Base-by-base conservation (phyloP, 2,329 filamentous ascomycete species). In the Neurospora sp. region DNA sequence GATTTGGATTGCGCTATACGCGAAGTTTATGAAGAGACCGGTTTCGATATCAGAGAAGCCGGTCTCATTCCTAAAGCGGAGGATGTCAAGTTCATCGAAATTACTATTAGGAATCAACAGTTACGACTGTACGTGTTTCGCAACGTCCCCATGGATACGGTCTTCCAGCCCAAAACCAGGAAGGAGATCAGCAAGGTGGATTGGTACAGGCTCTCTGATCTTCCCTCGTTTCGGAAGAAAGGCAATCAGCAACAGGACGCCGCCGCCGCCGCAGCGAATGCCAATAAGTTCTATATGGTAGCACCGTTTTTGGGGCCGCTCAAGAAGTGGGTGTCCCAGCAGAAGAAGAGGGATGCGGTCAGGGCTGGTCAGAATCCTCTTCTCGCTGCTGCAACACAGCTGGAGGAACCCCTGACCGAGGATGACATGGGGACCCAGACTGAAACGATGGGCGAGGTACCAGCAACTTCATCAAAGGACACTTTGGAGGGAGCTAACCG, bases 161-260 rank as follows among this genome's bases (percentile, higher is more conserved):
- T 89, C 71, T 99, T 99, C 77, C 91, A 95, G 79, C 92, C 96
- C 4, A 90, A 90, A 75, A 98, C 96, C 6, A 87, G 96, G 69
- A 98, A 98, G 80, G 96, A 99, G 80, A 99, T 99, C 77, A 97
- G 95, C 81, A 96, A 93, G 81, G 97, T 99, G 71, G 85, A 92
- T 78, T 99, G 96, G 96, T 97, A 96, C 82, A 92, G 89, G 75
- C 83, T 99, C 52, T 91, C 91, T 0, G 93, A 97, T 71, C 85
- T 99, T 36, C 95, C 96, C 0, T 92, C 92, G 75, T 89, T 89
- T 69, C 92, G 91, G 78, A 93, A 91, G 77, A 62, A 62, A 62
- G 84, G 83, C 19, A 79, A 79, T 66, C 82, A 83, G 12, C 84
- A 87, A 17, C 85, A 88, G n/a, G 85, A 88, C 66, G 83, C 82